Evolutionary conservation across 768 basidiomycete genomes (phyloP).

Genomic region (Pisolithus microcarpus): DNA sequence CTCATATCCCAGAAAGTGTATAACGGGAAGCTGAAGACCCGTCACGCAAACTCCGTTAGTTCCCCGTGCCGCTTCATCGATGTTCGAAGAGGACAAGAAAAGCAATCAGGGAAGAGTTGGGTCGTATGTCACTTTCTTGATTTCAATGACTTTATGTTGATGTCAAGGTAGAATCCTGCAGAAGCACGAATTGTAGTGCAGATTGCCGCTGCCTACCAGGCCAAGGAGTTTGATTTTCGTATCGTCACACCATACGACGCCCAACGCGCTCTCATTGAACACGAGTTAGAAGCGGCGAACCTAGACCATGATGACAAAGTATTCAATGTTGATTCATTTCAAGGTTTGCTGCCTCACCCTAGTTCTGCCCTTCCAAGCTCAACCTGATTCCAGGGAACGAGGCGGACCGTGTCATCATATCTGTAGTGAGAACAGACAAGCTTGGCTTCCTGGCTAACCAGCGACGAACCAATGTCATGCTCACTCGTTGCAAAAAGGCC

Average conservation of each 20-base stretch:
- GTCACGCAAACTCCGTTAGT: slow-evolving; percentile 36
- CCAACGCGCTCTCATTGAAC: slow-evolving; percentile 56
- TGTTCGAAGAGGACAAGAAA: slow-evolving; percentile 27
- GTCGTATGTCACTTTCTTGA: background rate
- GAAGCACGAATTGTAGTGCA: too few species aligned
- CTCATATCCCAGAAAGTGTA: slow-evolving; percentile 68
- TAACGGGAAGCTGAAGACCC: slow-evolving; percentile 47
- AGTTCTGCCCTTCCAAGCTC: background rate
- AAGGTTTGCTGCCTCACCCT: slow-evolving; percentile 42
- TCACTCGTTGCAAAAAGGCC: too few species aligned
- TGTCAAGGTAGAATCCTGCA: too few species aligned
- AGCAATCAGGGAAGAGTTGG: background rate
- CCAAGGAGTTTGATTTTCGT: slow-evolving; percentile 30
- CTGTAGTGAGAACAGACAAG: too few species aligned
- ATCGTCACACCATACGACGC: slow-evolving; percentile 79
- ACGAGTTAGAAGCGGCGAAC: slow-evolving; percentile 36
- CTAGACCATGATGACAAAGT: slow-evolving; percentile 58
- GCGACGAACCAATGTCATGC: too few species aligned
- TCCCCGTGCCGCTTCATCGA: slow-evolving; percentile 34
- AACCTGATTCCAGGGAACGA: slow-evolving; percentile 46
- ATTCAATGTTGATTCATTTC: slow-evolving; percentile 46
- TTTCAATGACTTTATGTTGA: too few species aligned
- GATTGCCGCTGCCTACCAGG: too few species aligned
- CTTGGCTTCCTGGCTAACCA: too few species aligned
- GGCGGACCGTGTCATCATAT: too few species aligned